Percentiles rank a stretch among this genome's conserved stretches.
Conservation (phyloP, 1,139 yeast species). For the Hanseniaspora sp. region DNA sequence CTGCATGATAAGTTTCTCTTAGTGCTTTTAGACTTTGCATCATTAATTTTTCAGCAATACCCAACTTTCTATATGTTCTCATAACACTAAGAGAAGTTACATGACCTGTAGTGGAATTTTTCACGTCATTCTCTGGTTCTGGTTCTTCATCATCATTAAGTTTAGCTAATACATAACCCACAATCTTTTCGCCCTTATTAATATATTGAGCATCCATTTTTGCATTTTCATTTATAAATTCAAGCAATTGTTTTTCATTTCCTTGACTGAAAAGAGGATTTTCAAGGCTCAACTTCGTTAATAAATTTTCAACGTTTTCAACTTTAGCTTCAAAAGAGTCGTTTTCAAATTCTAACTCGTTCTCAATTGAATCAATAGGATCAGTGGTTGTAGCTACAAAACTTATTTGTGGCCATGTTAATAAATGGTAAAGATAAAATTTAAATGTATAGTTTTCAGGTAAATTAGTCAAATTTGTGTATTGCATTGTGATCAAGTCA, state of each 20-base stretch:
- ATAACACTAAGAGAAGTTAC: slow-evolving; percentile 86
- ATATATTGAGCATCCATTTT: slow-evolving; percentile 46
- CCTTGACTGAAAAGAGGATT: slow-evolving; percentile 28
- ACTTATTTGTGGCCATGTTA: slow-evolving; percentile 97
- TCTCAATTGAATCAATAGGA: slow-evolving; percentile 24
- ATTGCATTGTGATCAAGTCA: slow-evolving; percentile 91
- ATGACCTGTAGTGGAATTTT: slow-evolving; percentile 74
- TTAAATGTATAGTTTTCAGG: slow-evolving; percentile 92
- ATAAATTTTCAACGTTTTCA: slow-evolving; percentile 17
- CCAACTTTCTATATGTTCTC: slow-evolving; percentile 92
- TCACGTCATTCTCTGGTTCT: slow-evolving; percentile 39
- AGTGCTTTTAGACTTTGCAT: slow-evolving; percentile 70
- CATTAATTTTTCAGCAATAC: slow-evolving; percentile 88
- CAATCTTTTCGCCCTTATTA: slow-evolving; percentile 58
- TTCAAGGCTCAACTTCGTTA: slow-evolving; percentile 27
- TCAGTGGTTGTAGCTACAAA: slow-evolving; percentile 81
- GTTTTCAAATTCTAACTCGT: slow-evolving; percentile 25
- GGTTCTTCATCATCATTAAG: slow-evolving; percentile 91
- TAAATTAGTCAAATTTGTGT: slow-evolving; percentile 80
- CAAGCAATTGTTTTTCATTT: slow-evolving; percentile 24
- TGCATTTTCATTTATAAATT: slow-evolving; percentile 18
- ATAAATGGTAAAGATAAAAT: slow-evolving; percentile 83
- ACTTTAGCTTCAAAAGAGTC: slow-evolving; percentile 19
- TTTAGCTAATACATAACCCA: slow-evolving; percentile 89
- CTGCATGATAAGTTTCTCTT: slow-evolving; percentile 71